phyloP scores from a whole-genome alignment of 1,284 basidiomycete species.

The Melanopsichium pennsylvanicum region DNA sequence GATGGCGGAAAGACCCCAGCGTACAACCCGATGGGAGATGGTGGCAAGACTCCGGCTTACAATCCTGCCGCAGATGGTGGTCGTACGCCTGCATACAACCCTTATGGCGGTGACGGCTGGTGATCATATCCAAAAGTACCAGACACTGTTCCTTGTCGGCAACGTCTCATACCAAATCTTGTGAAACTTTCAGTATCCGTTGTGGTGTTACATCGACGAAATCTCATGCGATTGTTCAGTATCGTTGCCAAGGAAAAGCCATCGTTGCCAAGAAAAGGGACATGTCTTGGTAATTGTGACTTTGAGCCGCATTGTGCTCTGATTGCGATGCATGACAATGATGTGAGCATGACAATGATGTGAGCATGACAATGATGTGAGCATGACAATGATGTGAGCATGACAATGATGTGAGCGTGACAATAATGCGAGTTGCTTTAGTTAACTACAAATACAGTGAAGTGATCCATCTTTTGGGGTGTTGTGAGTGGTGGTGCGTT shows the following conservation, averaged over 20 bases:
- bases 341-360: too few relatives aligned
- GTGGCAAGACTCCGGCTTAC: constrained; percentile 63
- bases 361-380: too few relatives aligned
- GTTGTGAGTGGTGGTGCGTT: too few relatives aligned
- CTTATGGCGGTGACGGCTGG: constrained; percentile 45
- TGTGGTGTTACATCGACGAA: neutral
- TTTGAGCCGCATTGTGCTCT: too few relatives aligned
- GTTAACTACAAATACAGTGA: constrained; percentile 3
- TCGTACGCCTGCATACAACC: constrained; percentile 46
- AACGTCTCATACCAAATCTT: constrained; percentile 4
- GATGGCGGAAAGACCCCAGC: constrained; percentile 50
- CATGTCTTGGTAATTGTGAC: too few relatives aligned
- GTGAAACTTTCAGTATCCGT: neutral
- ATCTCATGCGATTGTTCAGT: neutral
- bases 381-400: neutral
- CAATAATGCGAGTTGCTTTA: neutral
- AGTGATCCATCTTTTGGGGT: too few relatives aligned
- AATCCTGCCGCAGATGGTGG: constrained; percentile 45
- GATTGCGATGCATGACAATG: too few relatives aligned
- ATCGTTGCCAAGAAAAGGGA: too few relatives aligned
- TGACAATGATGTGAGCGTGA: too few relatives aligned
- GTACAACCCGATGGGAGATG: constrained; percentile 44
- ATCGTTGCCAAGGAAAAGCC: too few relatives aligned
- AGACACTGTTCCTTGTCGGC: too few relatives aligned
- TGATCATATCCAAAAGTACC: too few relatives aligned